Percentiles rank a stretch among this genome's conserved stretches.
Conservation (phyloP, 139 green algal species). For the Eudorina sp. region DNA sequence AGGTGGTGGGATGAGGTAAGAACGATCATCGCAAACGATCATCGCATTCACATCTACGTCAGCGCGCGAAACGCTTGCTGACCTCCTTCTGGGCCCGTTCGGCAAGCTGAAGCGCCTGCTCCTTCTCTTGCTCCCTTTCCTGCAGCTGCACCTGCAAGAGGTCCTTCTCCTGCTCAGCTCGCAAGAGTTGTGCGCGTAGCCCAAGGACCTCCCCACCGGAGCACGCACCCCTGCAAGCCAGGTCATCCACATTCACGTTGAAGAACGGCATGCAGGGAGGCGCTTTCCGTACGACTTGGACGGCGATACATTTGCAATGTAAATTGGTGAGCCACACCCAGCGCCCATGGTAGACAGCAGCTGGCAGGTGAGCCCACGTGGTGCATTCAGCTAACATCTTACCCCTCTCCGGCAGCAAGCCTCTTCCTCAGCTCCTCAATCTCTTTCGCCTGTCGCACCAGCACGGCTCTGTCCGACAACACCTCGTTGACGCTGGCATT, state of each 20-base stretch:
- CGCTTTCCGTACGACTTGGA: no score
- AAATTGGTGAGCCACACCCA: no score
- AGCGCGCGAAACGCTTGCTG: background rate
- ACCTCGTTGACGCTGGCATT: slow-evolving; percentile 91
- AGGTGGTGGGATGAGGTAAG: no score
- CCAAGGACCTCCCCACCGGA: slow-evolving; percentile 70
- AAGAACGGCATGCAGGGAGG: no score
- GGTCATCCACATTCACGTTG: no score
- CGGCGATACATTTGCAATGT: no score
- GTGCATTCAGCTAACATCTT: no score
- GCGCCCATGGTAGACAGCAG: no score
- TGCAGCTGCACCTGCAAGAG: slow-evolving; percentile 83
- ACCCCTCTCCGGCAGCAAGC: slow-evolving; percentile 64
- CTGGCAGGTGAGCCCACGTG: no score
- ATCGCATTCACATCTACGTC: no score
- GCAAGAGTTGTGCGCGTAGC: slow-evolving; percentile 79
- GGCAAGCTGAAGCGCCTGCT: slow-evolving; percentile 84
- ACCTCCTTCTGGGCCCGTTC: slow-evolving; percentile 23
- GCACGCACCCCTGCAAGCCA: background rate
- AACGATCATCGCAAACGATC: no score
- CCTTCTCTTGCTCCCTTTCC: slow-evolving; percentile 82
- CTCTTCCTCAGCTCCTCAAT: slow-evolving; percentile 82
- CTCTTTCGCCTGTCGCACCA: slow-evolving; percentile 94
- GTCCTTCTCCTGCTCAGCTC: slow-evolving; percentile 89
- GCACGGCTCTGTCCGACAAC: slow-evolving; percentile 81